phyloP scores from a whole-genome alignment of 768 basidiomycete genomes.

The Mycena belliarum region DNA sequence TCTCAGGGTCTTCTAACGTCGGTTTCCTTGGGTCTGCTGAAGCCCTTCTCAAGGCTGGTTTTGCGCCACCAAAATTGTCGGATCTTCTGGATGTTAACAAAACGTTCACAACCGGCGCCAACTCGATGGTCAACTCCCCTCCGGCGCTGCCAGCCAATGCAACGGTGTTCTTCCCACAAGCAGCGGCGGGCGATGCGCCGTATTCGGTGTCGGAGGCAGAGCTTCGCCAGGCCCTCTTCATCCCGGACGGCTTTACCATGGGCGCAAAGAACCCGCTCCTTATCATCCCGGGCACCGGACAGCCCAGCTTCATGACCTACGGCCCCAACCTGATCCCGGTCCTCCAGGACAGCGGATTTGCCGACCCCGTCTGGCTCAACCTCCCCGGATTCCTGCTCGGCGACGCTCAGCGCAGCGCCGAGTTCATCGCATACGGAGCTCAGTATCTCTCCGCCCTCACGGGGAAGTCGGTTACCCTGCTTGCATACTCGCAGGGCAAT shows the following conservation, averaged over 20 bases:
- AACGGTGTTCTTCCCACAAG: background rate
- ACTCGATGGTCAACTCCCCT: background rate
- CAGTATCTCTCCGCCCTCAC: background rate
- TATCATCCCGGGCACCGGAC: constrained; percentile 3
- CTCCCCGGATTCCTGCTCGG: constrained; percentile 4
- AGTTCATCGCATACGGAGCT: constrained; percentile 1
- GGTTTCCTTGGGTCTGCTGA: background rate
- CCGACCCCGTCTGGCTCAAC: constrained; percentile 8
- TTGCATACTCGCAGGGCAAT: constrained; percentile 4
- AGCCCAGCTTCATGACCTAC: constrained; percentile 1
- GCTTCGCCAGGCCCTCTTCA: constrained; percentile 2
- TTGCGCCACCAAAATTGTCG: background rate
- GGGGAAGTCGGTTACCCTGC: background rate
- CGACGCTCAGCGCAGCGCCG: constrained; percentile 1
- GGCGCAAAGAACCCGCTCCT: background rate
- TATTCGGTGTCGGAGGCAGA: background rate
- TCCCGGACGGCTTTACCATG: background rate
- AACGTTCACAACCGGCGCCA: background rate
- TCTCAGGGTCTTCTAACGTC: background rate
- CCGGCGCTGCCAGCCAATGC: background rate
- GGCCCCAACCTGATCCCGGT: background rate
- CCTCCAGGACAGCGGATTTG: background rate
- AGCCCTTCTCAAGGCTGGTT: background rate
- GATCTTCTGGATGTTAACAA: background rate
- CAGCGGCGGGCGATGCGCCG: background rate